phyloP scores from a whole-genome alignment of 306 rosid species.

The Trichosanthes cucumerina region DNA sequence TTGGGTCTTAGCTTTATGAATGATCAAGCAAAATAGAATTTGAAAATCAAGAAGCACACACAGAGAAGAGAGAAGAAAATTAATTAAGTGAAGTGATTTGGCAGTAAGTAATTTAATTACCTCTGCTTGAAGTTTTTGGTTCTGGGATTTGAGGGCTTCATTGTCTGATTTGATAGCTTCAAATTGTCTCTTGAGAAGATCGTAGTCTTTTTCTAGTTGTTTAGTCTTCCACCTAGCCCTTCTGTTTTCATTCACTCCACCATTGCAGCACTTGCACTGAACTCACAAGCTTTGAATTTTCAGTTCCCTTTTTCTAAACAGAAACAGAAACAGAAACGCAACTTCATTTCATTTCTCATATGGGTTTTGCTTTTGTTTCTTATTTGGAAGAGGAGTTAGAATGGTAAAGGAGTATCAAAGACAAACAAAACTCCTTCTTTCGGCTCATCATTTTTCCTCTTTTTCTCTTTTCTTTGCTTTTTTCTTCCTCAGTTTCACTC shows the following conservation, averaged over 20 bases:
- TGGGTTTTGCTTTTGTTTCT: not conserved
- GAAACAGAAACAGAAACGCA: no score
- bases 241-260: constrained; percentile 7
- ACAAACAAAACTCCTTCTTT: not conserved
- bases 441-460: not conserved
- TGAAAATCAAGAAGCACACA: no score
- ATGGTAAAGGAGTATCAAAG: not conserved
- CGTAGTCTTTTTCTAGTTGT: constrained; percentile 16
- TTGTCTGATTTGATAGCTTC: constrained; percentile 18
- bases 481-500: no score
- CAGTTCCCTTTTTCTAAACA: not conserved
- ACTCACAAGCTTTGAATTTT: not conserved
- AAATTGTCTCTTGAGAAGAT: constrained; percentile 14
- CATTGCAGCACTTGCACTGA: not conserved
- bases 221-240: constrained; percentile 18
- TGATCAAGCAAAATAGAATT: no score
- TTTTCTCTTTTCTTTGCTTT: no score
- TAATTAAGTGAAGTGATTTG: no score
- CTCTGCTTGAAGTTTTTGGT: constrained; percentile 16
- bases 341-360: not conserved
- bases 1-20: not conserved
- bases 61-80: no score
- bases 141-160: constrained; percentile 13
- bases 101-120: not conserved
- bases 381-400: not conserved